phyloP scores from a whole-genome alignment of 139 green algal genomes.

The Gonium pectorale region DNA sequence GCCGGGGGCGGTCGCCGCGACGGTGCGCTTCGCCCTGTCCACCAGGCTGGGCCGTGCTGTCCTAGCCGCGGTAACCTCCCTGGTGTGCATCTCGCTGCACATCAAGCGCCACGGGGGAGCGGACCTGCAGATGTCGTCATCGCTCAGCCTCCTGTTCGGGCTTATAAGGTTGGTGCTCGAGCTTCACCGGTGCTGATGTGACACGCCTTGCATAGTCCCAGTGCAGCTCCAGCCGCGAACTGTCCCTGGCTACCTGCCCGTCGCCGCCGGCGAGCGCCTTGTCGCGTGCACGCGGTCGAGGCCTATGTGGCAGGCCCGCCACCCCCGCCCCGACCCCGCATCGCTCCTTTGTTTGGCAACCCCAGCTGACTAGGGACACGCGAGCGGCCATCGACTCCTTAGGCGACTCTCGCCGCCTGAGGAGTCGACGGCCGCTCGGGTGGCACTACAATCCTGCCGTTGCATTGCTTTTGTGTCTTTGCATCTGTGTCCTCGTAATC shows the following conservation, averaged over 20 bases:
- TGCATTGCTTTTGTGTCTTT: neutral
- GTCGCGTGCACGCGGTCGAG: neutral
- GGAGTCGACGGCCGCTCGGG: no score
- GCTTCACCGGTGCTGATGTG: neutral
- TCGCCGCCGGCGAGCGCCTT: neutral
- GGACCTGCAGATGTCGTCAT: neutral
- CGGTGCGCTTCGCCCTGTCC: neutral
- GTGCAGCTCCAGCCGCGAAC: no score
- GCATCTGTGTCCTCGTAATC: neutral
- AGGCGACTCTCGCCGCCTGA: no score
- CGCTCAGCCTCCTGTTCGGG: conserved; percentile 10
- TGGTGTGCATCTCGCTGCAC: conserved; percentile 7
- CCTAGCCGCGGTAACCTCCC: neutral
- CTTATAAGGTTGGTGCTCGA: conserved; percentile 11
- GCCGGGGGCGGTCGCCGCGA: neutral
- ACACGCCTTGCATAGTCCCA: neutral
- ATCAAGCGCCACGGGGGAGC: neutral
- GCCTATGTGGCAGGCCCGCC: neutral
- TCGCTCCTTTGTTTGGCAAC: neutral
- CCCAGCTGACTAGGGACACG: no score
- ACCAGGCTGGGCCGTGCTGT: neutral
- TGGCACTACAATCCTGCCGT: no score
- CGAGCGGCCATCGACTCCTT: no score
- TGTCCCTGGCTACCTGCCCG: neutral
- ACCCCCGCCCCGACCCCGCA: neutral